phyloP scores from a whole-genome alignment of 345 rosid species.

The Angophora floribunda region DNA sequence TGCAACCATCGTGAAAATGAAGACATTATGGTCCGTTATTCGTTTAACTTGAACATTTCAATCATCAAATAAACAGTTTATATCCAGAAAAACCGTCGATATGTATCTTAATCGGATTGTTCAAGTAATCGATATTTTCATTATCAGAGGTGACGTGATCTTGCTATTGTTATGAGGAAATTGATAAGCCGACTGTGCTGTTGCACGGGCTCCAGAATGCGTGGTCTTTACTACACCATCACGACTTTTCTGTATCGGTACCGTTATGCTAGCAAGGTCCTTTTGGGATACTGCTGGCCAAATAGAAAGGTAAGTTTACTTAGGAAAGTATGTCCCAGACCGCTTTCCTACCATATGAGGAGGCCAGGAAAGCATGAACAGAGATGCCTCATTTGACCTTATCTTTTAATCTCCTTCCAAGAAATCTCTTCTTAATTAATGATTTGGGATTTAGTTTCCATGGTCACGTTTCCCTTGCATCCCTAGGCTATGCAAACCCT shows the following conservation, averaged over 20 bases:
- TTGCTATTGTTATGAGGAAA: not conserved
- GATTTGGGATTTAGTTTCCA: not conserved
- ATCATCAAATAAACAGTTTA: not conserved
- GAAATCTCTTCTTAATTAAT: not conserved
- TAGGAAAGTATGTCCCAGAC: not conserved
- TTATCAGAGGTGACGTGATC: not conserved
- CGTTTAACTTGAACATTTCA: accelerated
- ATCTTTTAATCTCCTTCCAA: not conserved
- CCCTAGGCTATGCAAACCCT: not conserved
- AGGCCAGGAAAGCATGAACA: not conserved
- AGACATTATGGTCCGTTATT: not conserved
- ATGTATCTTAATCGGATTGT: not conserved
- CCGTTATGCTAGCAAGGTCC: not conserved
- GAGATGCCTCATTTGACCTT: not conserved
- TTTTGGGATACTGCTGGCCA: too few species aligned
- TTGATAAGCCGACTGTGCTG: not conserved
- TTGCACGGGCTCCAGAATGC: not conserved
- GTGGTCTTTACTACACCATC: not conserved
- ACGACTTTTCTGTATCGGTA: not conserved
- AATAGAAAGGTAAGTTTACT: not conserved
- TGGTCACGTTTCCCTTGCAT: not conserved
- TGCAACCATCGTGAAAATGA: not conserved
- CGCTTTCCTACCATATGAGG: not conserved
- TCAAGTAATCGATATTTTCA: not conserved
- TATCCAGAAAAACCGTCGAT: not conserved